Percentiles rank a stretch among this genome's conserved stretches.
Conservation (phyloP, 1,139 yeast genomes). For the Pichiaceae sp. region DNA sequence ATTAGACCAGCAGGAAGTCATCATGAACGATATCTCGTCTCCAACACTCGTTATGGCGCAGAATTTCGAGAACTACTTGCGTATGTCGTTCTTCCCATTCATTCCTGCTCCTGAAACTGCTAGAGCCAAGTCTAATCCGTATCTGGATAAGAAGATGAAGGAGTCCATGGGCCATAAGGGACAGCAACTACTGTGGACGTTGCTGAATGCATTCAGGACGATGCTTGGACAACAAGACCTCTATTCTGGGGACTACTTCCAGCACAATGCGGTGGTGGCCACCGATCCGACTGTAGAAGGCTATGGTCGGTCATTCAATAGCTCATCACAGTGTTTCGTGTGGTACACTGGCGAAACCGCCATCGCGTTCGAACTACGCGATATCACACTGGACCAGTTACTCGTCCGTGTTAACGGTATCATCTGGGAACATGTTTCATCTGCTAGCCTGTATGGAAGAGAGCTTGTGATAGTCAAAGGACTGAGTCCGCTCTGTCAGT, state of each 20-base stretch:
- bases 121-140: constrained; percentile 11
- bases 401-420: constrained; percentile 51
- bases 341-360: constrained; percentile 48
- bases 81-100: constrained; percentile 15
- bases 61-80: constrained; percentile 48
- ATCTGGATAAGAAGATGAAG: constrained; percentile 16
- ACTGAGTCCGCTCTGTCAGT: constrained; percentile 58
- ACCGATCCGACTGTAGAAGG: constrained; percentile 26
- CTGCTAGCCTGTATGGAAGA: constrained; percentile 30
- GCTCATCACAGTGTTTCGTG: constrained; percentile 32
- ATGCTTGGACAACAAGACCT: constrained; percentile 39
- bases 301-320: constrained; percentile 20
- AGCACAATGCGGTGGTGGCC: constrained; percentile 28
- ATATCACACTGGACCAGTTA: constrained; percentile 31
- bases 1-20: constrained; percentile 19
- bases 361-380: constrained; percentile 36
- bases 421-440: constrained; percentile 48
- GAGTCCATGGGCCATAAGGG: constrained; percentile 14
- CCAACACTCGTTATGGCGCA: constrained; percentile 38
- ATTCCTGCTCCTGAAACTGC: constrained; percentile 7
- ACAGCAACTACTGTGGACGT: constrained; percentile 61
- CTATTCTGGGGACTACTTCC: constrained; percentile 29
- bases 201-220: constrained; percentile 53
- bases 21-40: constrained; percentile 24
- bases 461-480: constrained; percentile 52